phyloP scores from a whole-genome alignment of 1,284 basidiomycete genomes.

The Cystobasidiaceae sp. region DNA sequence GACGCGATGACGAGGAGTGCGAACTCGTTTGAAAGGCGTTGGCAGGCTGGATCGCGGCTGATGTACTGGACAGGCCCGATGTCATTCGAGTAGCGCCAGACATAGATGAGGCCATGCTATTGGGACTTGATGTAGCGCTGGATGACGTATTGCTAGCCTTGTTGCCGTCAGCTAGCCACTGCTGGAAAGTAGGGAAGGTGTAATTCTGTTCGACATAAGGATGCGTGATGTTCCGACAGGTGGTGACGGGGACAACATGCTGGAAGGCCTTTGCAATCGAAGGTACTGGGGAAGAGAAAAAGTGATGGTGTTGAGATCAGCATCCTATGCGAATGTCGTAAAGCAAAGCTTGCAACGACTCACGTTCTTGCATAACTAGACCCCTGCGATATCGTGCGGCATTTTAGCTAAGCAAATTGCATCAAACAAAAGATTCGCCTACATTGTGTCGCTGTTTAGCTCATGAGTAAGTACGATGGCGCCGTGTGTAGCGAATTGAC shows the following conservation, averaged over 20 bases:
- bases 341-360: background rate
- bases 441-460: constrained; percentile 50
- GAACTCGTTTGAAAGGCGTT: too few relatives aligned
- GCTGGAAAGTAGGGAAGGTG: constrained; percentile 8
- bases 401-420: constrained; percentile 39
- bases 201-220: constrained; percentile 23
- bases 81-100: background rate
- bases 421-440: constrained; percentile 31
- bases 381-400: background rate
- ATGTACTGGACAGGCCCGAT: too few relatives aligned
- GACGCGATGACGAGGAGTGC: too few relatives aligned
- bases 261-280: constrained; percentile 36
- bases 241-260: constrained; percentile 46
- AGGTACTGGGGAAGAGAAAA: constrained; percentile 34
- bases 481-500: constrained; percentile 46
- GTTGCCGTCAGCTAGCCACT: background rate
- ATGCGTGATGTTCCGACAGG: constrained; percentile 48
- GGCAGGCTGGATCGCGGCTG: too few relatives aligned
- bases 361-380: constrained; percentile 21
- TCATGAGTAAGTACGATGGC: constrained; percentile 52
- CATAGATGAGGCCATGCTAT: background rate
- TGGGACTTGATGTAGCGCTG: background rate
- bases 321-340: background rate
- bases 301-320: background rate
- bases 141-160: background rate